Evolutionary conservation across 176 grass and related monocot genomes (phyloP), one percentile per base, ranked within the genome.

Genomic region (Otatea glauca): DNA sequence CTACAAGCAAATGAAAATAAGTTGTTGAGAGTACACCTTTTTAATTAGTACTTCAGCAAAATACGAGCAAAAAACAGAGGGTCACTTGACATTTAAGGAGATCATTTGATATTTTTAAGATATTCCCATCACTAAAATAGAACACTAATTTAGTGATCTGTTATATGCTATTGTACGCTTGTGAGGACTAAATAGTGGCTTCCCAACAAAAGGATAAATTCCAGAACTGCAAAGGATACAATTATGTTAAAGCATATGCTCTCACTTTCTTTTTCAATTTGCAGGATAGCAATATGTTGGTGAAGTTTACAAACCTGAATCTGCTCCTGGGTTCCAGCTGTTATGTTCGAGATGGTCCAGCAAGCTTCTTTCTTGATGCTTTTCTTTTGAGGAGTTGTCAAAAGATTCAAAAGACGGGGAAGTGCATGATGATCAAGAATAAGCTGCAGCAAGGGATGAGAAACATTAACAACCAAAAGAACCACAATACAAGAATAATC

Each of bases 331-430:
- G 85, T 94, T 77, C 90, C 92, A 80, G 87, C 90, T 61, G 90
- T 92, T 29, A 92, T 92, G 70, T 94, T 94, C 14, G 87, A 94
- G 61, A 92, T 90, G 17, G 82, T 83, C 89, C 89, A 90, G 78
- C 90, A 94, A 72, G 85, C 90, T 88, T 94, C 85, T 50, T 88
- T 92, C 79, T 88, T 92, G 43, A 94, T 83, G 25, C 70, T 82
- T 86, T 88, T 92, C 65, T 82, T 90, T 55, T 92, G 86, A 81
- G 86, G 88, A 67, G 83, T 82, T 21, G 74, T 50, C 78, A 95
- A 50, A 67, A 92, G 69, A 81, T 74, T 92, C 67, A 95, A 71
- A 65, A 95, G 86, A 63, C 65, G 82, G 21, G 88, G 75, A 64
- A 92, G 88, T 55, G 86, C 86, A 60, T 69, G 85, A 76, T 88